A percentile compares a stretch with the other conserved stretches of the same genome.
Evolutionary conservation across 345 rosid genomes (phyloP).

Genomic region (Citrus cavaleriei): DNA sequence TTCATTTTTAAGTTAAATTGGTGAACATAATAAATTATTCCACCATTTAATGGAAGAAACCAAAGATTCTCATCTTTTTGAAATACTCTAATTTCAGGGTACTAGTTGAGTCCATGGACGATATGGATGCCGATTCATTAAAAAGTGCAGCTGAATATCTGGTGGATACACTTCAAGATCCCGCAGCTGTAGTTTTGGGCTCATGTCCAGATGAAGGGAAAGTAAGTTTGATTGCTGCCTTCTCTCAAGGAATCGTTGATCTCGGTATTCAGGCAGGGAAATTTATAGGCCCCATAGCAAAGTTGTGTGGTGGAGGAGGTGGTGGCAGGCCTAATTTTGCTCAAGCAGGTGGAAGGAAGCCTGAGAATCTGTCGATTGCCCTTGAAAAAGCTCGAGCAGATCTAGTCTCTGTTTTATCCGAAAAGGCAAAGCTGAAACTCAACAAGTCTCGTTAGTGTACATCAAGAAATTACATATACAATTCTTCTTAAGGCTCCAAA

Average conservation of each 20-base stretch:
- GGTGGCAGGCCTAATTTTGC: slow-evolving; percentile 94
- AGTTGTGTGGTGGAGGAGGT: slow-evolving; percentile 90
- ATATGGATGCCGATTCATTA: slow-evolving; percentile 77
- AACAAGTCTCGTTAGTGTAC: background rate
- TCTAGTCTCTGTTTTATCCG: slow-evolving; percentile 48
- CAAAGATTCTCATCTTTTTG: background rate
- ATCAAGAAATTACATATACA: background rate
- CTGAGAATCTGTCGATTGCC: slow-evolving; percentile 63
- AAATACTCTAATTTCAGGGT: slow-evolving; percentile 43
- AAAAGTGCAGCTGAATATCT: slow-evolving; percentile 82
- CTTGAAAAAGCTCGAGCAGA: slow-evolving; percentile 72
- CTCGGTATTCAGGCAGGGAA: slow-evolving; percentile 88
- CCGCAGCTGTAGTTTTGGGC: slow-evolving; percentile 76
- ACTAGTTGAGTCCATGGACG: slow-evolving; percentile 77
- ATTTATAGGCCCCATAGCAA: slow-evolving; percentile 80
- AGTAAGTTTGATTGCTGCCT: slow-evolving; percentile 92
- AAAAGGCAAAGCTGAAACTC: slow-evolving; percentile 45
- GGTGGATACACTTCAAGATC: slow-evolving; percentile 62
- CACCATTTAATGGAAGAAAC: background rate
- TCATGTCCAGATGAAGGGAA: slow-evolving; percentile 84
- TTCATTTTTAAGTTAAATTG: background rate
- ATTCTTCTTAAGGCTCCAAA: background rate
- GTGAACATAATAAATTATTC: background rate
- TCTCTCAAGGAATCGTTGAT: slow-evolving; percentile 62
- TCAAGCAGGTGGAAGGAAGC: slow-evolving; percentile 93